Evolutionary conservation across 352 stramenopile species (phyloP).

Genomic region (Globisporangium polare): DNA sequence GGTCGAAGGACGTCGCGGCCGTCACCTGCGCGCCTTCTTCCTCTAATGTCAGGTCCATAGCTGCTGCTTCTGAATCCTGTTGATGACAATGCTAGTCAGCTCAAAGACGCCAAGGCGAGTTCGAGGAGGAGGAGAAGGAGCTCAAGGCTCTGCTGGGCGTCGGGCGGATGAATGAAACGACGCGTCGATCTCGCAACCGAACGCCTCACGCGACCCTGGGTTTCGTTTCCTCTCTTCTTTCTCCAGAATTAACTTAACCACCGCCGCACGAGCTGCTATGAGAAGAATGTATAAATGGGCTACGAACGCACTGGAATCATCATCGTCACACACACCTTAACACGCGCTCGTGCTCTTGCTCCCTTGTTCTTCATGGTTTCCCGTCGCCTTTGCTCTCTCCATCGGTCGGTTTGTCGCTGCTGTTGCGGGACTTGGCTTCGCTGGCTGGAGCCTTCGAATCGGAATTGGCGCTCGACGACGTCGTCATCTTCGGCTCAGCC

Average conservation of each 20-base stretch:
- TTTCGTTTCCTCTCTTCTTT: constrained; percentile 10
- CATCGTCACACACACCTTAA: constrained; percentile 2
- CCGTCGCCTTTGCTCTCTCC: not conserved
- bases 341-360: not conserved
- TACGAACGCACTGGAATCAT: not conserved
- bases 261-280: not conserved
- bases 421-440: not conserved
- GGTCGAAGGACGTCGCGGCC: constrained; percentile 72
- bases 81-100: not conserved
- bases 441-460: not conserved
- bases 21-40: constrained; percentile 81
- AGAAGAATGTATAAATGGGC: too few species aligned
- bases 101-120: too few species aligned
- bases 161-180: constrained; percentile 5
- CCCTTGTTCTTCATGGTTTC: not conserved
- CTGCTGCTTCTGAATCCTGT: not conserved
- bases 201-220: too few species aligned
- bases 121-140: not conserved
- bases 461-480: not conserved
- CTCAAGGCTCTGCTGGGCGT: not conserved
- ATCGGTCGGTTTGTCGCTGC: not conserved
- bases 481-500: not conserved
- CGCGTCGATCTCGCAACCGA: not conserved
- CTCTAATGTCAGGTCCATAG: constrained; percentile 79
- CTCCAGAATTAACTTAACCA: constrained; percentile 13